Evolutionary conservation across 2,329 filamentous ascomycete genomes (phyloP).

Genomic region (Sclerotinia trifoliorum): DNA sequence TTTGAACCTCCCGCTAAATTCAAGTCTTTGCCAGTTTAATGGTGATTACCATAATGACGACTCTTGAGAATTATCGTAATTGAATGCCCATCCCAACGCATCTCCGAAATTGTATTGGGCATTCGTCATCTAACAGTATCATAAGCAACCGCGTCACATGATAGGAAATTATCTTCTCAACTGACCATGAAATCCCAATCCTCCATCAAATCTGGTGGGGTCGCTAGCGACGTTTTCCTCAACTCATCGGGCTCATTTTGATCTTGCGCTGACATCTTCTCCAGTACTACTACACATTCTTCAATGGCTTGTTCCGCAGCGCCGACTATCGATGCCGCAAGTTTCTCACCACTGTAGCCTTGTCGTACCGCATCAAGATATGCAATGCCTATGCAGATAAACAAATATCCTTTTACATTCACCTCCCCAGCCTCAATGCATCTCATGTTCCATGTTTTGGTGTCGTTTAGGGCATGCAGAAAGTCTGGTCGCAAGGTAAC

Average conservation of each 20-base stretch:
- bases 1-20: not conserved
- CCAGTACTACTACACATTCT: conserved; percentile 41
- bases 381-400: conserved; percentile 42
- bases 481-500: conserved; percentile 45
- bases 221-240: conserved; percentile 33
- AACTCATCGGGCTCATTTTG: conserved; percentile 24
- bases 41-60: conserved; percentile 20
- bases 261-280: conserved; percentile 33
- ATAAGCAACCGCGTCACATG: conserved; percentile 16
- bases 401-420: conserved; percentile 44
- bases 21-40: not conserved
- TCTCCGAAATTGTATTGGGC: conserved; percentile 35
- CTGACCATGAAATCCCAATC: conserved; percentile 48
- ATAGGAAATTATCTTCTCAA: conserved; percentile 3
- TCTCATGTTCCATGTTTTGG: conserved; percentile 41
- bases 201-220: conserved; percentile 37
- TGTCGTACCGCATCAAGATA: conserved; percentile 46
- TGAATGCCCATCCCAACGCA: conserved; percentile 29
- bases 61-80: conserved; percentile 24
- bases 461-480: conserved; percentile 45
- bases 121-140: conserved; percentile 37
- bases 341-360: conserved; percentile 41
- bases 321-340: conserved; percentile 41
- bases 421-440: conserved; percentile 47
- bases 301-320: conserved; percentile 43